A percentile compares a stretch with the other conserved stretches of the same genome.
These are phyloP conservation scores for Breviolum minutum DNA, from an alignment of 73 alveolate species.

Conservation along the genomic window DNA sequence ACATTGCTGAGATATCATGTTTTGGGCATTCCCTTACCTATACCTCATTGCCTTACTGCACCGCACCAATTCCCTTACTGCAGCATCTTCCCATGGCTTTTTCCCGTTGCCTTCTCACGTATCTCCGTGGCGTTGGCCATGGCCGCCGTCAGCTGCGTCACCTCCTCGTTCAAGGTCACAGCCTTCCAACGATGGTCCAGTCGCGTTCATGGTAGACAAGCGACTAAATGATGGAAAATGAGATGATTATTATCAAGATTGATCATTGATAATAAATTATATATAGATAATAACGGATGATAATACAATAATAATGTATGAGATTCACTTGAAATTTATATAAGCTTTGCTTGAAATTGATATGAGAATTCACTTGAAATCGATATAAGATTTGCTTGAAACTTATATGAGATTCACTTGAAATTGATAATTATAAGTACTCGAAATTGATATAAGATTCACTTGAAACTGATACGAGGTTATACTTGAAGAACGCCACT, in stretches of 20 bases:
- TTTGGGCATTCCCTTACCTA: neutral
- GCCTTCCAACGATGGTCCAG: neutral
- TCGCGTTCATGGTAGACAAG: neutral
- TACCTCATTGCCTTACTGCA: neutral
- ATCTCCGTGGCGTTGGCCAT: slow-evolving; percentile 82
- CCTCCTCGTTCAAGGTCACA: slow-evolving; percentile 39
- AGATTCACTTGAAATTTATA: too few species aligned
- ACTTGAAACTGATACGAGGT: too few species aligned
- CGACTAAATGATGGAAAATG: neutral
- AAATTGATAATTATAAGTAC: too few species aligned
- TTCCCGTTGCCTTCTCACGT: slow-evolving; percentile 50
- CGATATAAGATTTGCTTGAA: too few species aligned
- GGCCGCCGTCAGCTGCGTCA: slow-evolving; percentile 68
- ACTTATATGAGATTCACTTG: too few species aligned
- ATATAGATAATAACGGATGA: neutral
- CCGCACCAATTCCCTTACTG: neutral
- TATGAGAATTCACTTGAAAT: too few species aligned
- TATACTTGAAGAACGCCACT: too few species aligned
- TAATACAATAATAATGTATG: too few species aligned
- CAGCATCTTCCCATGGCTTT: neutral
- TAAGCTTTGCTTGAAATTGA: too few species aligned
- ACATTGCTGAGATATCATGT: neutral
- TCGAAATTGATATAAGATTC: too few species aligned
- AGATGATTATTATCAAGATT: neutral
- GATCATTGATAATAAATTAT: neutral